Conservation (phyloP, 1,284 basidiomycete genomes). For the Microstroma glucosiphilum region DNA sequence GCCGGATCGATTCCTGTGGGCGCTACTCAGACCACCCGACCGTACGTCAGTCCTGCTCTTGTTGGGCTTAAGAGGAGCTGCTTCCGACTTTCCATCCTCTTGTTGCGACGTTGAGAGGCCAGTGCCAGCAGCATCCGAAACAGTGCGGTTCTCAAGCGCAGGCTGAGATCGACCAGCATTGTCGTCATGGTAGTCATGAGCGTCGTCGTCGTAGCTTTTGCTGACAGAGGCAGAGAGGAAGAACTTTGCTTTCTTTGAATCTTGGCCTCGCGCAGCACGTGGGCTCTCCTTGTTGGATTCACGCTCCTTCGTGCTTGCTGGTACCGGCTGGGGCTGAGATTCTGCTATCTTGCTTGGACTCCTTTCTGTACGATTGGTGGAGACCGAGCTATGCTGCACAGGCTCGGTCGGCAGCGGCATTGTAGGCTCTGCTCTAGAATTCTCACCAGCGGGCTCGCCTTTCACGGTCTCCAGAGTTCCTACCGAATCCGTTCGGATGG, state of each 20-base stretch:
- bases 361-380: slow-evolving; percentile 21
- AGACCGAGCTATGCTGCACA: slow-evolving; percentile 21
- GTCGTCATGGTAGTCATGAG: background rate
- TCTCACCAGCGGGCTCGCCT: background rate
- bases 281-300: slow-evolving; percentile 15
- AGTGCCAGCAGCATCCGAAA: background rate
- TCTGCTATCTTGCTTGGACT: background rate
- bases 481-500: too few relatives aligned
- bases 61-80: background rate
- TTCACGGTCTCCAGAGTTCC: too few relatives aligned
- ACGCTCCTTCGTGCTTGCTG: slow-evolving; percentile 8
- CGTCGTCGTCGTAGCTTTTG: slow-evolving; percentile 3
- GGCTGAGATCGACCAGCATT: background rate
- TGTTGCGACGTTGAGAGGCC: background rate
- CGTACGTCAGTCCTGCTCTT: slow-evolving; percentile 4
- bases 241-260: slow-evolving; percentile 18
- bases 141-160: background rate
- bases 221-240: slow-evolving; percentile 1
- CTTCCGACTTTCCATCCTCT: background rate
- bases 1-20: slow-evolving; percentile 26
- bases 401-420: slow-evolving; percentile 26
- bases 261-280: slow-evolving; percentile 13
- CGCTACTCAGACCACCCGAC: slow-evolving; percentile 11
- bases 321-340: background rate
- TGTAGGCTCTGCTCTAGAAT: background rate